These are phyloP conservation scores for Pneumocystis carinii DNA, from an alignment of 1,139 yeast genomes.

Conservation along the genomic window DNA sequence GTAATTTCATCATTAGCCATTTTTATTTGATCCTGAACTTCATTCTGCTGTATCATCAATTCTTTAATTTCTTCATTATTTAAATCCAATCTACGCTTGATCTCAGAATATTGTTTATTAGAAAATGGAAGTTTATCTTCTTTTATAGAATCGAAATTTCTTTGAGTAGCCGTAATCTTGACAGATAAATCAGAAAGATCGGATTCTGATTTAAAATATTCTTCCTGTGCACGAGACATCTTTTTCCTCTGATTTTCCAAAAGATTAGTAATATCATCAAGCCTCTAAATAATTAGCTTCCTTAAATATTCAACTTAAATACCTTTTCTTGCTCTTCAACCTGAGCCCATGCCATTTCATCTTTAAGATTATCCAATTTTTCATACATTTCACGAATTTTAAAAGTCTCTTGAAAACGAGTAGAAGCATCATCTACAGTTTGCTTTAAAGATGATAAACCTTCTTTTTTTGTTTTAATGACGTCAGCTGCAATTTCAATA, in stretches of 20 bases:
- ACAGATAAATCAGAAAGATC: background rate
- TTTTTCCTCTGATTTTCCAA: background rate
- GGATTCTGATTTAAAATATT: background rate
- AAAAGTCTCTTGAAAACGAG: constrained; percentile 5
- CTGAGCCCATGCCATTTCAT: constrained; percentile 2
- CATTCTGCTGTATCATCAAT: background rate
- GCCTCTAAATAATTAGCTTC: background rate
- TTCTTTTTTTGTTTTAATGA: constrained; percentile 5
- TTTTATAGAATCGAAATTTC: background rate
- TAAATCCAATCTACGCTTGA: background rate
- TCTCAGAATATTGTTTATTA: background rate
- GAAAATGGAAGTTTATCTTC: background rate
- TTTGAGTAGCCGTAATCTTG: background rate
- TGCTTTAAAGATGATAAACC: constrained; percentile 28
- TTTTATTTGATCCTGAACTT: constrained; percentile 17
- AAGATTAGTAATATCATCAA: background rate
- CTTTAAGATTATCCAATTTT: constrained; percentile 1
- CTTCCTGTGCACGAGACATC: background rate
- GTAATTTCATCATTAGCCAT: constrained; percentile 18
- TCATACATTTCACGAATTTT: constrained; percentile 2
- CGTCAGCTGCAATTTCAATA: constrained; percentile 13
- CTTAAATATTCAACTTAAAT: background rate
- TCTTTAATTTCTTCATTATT: constrained; percentile 1
- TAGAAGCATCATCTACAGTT: constrained; percentile 24
- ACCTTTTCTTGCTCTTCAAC: constrained; percentile 1